Evolutionary conservation across 805 yeast genomes (phyloP), one percentile per base, ranked within the genome.

Genomic region (Saccharomycodes ludwigii): DNA sequence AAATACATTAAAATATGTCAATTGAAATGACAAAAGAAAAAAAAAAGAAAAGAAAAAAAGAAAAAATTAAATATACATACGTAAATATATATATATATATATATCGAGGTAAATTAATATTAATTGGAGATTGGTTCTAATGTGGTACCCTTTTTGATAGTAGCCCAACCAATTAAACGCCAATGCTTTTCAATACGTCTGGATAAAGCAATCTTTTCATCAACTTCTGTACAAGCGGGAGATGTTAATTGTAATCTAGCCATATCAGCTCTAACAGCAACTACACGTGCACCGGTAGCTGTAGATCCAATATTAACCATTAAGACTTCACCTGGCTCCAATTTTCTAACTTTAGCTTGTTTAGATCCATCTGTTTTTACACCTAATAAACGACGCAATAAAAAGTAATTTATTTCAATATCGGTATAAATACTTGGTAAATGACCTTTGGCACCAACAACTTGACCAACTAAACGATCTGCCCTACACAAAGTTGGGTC

Each of bases 131-230:
- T 63, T 46, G 91, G 91, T 53, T 81, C 93, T 56, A 81, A 70
- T 36, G 86, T 77, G 39, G 86, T 78, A 63, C 95, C 95, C 63
- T 82, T 84, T 64, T 81, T 81, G 58, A 86, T 88, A 31, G 95
- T 85, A 48, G 98, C 99, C 99, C 99, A 91, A 50, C 99, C 99
- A 65, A 91, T 91, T 58, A 91, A 71, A 72, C 99, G 91, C 95
- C 96, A 91, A 62, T 91, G 99, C 74, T 88, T 88, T 58, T 91
- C 99, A 50, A 91, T 91, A 73, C 98, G 86, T 72, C 99, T 82
- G 27, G 96, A 85, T 54, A 91, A 68, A 24, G 99, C 99, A 59
- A 91, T 88, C 78, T 91, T 88, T 67, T 91, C 99, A 46, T 93
- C 83, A 31, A 88, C 71, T 67, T 88, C 96, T 23, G 99, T 88